Percentiles rank a stretch among this genome's conserved stretches.
These are phyloP conservation scores for Stevia rebaudiana DNA, from an alignment of 140 eudicot genomes.

Conservation along the genomic window DNA sequence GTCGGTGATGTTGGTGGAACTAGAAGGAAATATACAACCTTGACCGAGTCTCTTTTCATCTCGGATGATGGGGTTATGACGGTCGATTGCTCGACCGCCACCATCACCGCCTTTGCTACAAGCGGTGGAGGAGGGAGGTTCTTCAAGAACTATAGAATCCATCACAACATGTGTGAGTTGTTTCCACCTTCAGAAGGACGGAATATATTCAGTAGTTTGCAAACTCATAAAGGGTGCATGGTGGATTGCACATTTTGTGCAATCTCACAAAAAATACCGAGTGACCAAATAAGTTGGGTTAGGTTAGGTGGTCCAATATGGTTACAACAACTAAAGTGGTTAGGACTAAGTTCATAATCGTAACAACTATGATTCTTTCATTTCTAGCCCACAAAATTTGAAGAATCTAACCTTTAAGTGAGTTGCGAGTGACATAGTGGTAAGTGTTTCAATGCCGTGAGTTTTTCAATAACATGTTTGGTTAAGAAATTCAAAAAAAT, in stretches of 20 bases:
- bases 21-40: constrained; percentile 10
- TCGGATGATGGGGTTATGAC: constrained; percentile 78
- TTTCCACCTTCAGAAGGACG: constrained; percentile 41
- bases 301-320: constrained; percentile 20
- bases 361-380: background rate
- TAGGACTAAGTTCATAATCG: background rate
- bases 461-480: too few relatives aligned
- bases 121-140: constrained; percentile 37
- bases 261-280: constrained; percentile 2
- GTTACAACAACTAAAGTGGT: constrained; percentile 23
- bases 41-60: constrained; percentile 46
- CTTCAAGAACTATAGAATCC: constrained; percentile 37
- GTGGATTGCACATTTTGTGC: background rate
- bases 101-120: constrained; percentile 15
- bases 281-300: constrained; percentile 19
- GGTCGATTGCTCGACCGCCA: constrained; percentile 80
- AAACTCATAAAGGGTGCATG: background rate
- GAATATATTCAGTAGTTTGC: constrained; percentile 30
- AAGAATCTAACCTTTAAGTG: background rate
- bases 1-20: constrained; percentile 19
- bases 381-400: background rate
- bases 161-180: constrained; percentile 36
- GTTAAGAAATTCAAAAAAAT: too few relatives aligned
- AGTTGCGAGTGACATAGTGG: background rate
- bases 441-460: too few relatives aligned